Evolutionary conservation across 805 yeast species (phyloP), one percentile per base, ranked within the genome.

Genomic region (Huiozyma naganishii): DNA sequence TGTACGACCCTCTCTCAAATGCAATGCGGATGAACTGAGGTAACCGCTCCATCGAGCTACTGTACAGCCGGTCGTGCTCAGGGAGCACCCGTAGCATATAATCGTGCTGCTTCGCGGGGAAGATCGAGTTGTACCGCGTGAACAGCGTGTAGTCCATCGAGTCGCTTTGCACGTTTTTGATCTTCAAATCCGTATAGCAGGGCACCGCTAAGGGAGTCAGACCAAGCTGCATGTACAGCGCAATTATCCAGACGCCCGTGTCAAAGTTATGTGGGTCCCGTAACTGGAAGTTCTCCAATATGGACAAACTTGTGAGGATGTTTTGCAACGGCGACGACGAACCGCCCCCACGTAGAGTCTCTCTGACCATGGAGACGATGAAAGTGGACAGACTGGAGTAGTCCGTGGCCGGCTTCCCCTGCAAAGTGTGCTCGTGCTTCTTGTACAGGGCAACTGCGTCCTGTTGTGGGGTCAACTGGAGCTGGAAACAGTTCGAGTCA

Each of bases 161-260:
- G 54, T 89, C 96, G 41, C 72, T 68, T 61, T 90, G 97, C 7
- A 88, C 62, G 64, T 80, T 79, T 55, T 83, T 85, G 51, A 87
- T 74, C 33, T 77, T 75, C 41, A 89, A 61, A 1, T 67, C 55
- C 1, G 67, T 55, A 58, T 73, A 87, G 39, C 77, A 74, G 6
- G 59, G 56, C 32, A 60, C 52, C 0, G 89, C 80, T 36, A 68
- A 59, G 1, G 72, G 57, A 30, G 68, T 68, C 7, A 77, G 66
- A 40, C 87, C 87, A 7, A 86, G 54, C 13, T 70, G 55, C 11
- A 74, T 67, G 59, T 83, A 84, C 3, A 86, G 56, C 29, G 76
- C 70, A 40, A 83, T 70, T 32, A 88, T 65, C 89, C 92, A 84
- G 7, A 85, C 61, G 43, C 79, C 71, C 17, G 84, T 65, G 52